Conservation (phyloP, 2,329 filamentous ascomycete genomes). For the Fusarium sulawesiense region DNA sequence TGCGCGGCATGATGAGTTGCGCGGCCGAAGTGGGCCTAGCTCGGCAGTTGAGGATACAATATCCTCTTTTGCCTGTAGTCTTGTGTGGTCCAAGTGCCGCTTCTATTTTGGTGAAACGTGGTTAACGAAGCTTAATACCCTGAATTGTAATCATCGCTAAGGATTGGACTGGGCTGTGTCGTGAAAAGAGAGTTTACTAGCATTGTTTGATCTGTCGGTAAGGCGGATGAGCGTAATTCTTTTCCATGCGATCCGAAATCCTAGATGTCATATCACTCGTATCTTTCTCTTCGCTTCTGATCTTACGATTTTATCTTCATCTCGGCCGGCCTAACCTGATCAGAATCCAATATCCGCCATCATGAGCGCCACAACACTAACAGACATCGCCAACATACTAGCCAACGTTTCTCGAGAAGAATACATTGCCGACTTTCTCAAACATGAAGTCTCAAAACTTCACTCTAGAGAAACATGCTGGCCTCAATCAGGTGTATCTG, state of each 20-base stretch:
- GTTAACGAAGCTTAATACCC: not conserved
- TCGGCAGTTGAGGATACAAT: slow-evolving; percentile 11
- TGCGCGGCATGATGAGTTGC: not conserved
- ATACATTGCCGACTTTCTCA: slow-evolving; percentile 10
- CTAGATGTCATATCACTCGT: not conserved
- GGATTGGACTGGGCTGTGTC: not conserved
- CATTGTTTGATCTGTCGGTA: not conserved
- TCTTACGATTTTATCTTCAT: not conserved
- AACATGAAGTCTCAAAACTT: slow-evolving; percentile 5
- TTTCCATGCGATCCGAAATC: not conserved
- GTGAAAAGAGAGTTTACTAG: not conserved
- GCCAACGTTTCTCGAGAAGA: not conserved
- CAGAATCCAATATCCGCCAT: not conserved
- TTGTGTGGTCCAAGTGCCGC: not conserved
- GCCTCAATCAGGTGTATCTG: slow-evolving; percentile 10
- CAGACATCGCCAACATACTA: not conserved
- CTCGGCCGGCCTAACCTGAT: not conserved
- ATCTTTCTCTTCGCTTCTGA: not conserved
- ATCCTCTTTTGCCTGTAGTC: not conserved
- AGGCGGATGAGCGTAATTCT: not conserved
- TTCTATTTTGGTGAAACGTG: slow-evolving; percentile 16
- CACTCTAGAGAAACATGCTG: slow-evolving; percentile 7
- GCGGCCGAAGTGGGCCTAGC: slow-evolving; percentile 1
- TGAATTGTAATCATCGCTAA: not conserved
- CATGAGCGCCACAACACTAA: not conserved